Percentiles rank a stretch among this genome's conserved stretches.
These are phyloP conservation scores for Nicotiana noctiflora DNA, from an alignment of 257 asterid species.

Conservation along the genomic window DNA sequence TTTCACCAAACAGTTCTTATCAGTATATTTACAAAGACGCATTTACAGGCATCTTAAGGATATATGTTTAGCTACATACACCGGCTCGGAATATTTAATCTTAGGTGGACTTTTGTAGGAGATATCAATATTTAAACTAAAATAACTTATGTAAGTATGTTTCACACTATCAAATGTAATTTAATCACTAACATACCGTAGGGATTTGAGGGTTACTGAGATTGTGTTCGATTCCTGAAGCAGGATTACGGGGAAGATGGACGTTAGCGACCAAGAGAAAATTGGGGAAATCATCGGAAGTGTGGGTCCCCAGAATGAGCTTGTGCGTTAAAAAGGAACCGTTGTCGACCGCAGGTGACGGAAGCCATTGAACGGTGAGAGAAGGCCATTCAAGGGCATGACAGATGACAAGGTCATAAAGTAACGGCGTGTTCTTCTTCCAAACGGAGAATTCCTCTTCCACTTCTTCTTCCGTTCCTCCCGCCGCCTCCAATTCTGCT, in stretches of 20 bases:
- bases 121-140: neutral
- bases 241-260: conserved; percentile 58
- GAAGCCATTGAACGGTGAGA: conserved; percentile 92
- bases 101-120: neutral
- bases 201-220: conserved; percentile 43
- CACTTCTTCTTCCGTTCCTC: conserved; percentile 34
- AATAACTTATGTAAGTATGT: neutral
- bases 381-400: conserved; percentile 97
- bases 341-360: conserved; percentile 35
- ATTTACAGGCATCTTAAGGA: neutral
- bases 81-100: neutral
- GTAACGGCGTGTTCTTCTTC: conserved; percentile 89
- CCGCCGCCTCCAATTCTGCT: conserved; percentile 23
- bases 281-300: conserved; percentile 67
- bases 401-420: conserved; percentile 75
- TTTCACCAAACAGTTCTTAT: neutral
- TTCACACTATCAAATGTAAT: neutral
- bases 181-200: conserved; percentile 34
- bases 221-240: conserved; percentile 34
- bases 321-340: conserved; percentile 50
- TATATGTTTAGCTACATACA: neutral
- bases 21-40: neutral
- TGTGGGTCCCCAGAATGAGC: conserved; percentile 81
- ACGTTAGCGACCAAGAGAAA: conserved; percentile 78
- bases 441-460: conserved; percentile 91